Evolutionary conservation across 768 basidiomycete genomes (phyloP).

Genomic region (Lactifluus volemus): DNA sequence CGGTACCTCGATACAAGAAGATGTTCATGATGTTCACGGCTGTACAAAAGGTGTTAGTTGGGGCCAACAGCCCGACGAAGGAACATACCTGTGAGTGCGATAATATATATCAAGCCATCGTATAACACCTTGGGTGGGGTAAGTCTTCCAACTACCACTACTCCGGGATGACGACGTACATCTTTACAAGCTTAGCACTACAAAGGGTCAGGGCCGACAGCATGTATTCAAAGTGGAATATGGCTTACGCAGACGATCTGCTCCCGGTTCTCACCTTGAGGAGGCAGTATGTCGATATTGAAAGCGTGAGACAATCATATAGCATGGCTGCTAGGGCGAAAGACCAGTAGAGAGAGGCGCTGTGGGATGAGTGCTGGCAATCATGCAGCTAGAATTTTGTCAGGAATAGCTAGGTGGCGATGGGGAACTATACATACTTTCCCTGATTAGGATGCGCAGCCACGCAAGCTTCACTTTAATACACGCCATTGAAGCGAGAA

Average conservation of each 20-base stretch:
- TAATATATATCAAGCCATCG: conserved; percentile 57
- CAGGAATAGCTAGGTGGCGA: neutral
- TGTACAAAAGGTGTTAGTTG: neutral
- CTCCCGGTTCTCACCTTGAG: conserved; percentile 34
- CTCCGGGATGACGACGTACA: conserved; percentile 19
- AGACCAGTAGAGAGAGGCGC: conserved; percentile 39
- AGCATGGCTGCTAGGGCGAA: conserved; percentile 51
- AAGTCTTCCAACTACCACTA: neutral
- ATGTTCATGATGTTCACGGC: conserved; percentile 25
- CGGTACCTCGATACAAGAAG: conserved; percentile 22
- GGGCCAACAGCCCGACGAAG: neutral
- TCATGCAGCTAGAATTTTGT: conserved; percentile 37
- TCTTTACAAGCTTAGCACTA: conserved; percentile 23
- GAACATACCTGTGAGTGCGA: conserved; percentile 38
- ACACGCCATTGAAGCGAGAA: neutral
- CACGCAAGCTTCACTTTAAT: neutral
- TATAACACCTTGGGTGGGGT: conserved; percentile 43
- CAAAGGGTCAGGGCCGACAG: neutral
- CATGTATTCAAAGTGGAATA: neutral
- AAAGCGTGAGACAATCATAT: conserved; percentile 47
- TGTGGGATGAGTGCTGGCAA: conserved; percentile 23
- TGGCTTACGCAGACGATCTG: conserved; percentile 26
- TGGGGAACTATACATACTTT: conserved; percentile 24
- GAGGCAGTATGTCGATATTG: conserved; percentile 45
- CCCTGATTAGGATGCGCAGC: conserved; percentile 24